Evolutionary conservation across 2,329 filamentous ascomycete species (phyloP).

Genomic region (Mollisiaceae sp.): DNA sequence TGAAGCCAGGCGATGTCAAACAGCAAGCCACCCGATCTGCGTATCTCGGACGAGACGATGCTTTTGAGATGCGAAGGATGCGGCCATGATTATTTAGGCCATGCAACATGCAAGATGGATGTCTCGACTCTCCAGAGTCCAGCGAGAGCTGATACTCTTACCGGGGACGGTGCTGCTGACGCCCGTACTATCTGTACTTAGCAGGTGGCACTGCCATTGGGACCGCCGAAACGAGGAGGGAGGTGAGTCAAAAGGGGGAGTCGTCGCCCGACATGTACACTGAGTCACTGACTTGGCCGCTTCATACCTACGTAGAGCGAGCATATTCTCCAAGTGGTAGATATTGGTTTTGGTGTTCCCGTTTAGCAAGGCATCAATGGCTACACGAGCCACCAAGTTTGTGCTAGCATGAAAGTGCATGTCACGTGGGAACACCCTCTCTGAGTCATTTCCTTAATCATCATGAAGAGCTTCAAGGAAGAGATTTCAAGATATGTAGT

Average conservation of each 20-base stretch:
- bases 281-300: not conserved
- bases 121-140: no score
- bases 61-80: not conserved
- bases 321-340: not conserved
- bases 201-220: not conserved
- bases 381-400: not conserved
- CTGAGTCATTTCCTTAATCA: constrained; percentile 7
- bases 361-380: not conserved
- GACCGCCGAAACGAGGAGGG: not conserved
- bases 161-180: not conserved
- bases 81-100: no score
- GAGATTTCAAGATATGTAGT: not conserved
- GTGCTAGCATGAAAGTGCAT: not conserved
- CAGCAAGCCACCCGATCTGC: constrained; percentile 15
- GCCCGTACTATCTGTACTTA: not conserved
- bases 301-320: not conserved
- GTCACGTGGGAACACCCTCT: not conserved
- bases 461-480: not conserved
- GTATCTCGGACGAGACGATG: constrained; percentile 9
- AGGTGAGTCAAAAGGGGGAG: not conserved
- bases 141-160: not conserved
- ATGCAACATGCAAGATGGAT: no score
- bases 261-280: not conserved
- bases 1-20: not conserved
- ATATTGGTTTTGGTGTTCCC: not conserved